phyloP scores from a whole-genome alignment of 2,329 filamentous ascomycete species.

The Alternaria infectoria region DNA sequence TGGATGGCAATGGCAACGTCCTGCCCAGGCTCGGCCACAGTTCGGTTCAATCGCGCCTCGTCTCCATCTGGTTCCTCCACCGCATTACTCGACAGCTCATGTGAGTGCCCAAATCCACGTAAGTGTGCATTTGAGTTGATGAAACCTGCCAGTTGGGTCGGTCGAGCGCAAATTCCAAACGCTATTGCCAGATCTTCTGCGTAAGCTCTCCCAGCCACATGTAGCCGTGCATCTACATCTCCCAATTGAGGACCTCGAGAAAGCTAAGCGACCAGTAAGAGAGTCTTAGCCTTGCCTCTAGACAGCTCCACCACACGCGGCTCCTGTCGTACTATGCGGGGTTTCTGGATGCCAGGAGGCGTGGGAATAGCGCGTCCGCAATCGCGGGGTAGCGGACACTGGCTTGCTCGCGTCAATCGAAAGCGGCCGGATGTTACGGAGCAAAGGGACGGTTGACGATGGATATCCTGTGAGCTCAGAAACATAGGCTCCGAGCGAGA shows the following conservation, averaged over 20 bases:
- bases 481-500: not conserved
- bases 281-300: not conserved
- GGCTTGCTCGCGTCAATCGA: not conserved
- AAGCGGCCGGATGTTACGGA: constrained; percentile 3
- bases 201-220: constrained; percentile 17
- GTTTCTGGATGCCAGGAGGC: constrained; percentile 22
- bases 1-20: not conserved
- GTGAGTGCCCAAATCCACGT: constrained; percentile 9
- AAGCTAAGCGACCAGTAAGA: constrained; percentile 12
- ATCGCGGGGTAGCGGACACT: constrained; percentile 23
- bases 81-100: constrained; percentile 10
- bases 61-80: constrained; percentile 6
- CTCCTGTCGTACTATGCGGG: constrained; percentile 28
- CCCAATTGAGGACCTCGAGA: not conserved
- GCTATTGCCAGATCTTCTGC: constrained; percentile 8
- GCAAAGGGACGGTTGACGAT: not conserved
- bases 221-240: constrained; percentile 6
- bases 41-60: constrained; percentile 1
- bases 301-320: constrained; percentile 25
- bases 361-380: constrained; percentile 16
- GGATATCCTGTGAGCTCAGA: not conserved
- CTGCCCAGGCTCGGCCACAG: not conserved
- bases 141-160: constrained; percentile 20
- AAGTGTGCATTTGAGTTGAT: constrained; percentile 13
- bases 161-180: constrained; percentile 30